phyloP scores from a whole-genome alignment of 225 moss, liverwort and hornwort genomes.

The Marchantia polymorpha region DNA sequence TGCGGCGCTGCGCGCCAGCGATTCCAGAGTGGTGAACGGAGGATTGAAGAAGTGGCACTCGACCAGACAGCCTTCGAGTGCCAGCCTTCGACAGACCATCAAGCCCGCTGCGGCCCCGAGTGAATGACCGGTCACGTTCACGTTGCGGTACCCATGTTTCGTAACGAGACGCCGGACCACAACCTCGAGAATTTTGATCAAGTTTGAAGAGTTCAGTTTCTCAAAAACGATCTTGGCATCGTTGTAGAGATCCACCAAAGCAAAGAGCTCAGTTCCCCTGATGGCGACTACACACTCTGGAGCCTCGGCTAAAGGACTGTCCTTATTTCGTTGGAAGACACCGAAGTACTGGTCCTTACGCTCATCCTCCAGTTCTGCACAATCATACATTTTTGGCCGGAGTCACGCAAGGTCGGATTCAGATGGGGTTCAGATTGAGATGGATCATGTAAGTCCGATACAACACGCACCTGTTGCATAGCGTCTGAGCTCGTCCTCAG shows the following conservation, averaged over 20 bases:
- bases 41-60: too few relatives aligned
- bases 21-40: too few relatives aligned
- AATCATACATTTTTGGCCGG: too few relatives aligned
- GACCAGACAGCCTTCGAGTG: too few relatives aligned
- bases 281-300: slow-evolving; percentile 2
- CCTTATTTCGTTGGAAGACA: not conserved
- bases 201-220: not conserved
- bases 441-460: too few relatives aligned
- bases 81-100: too few relatives aligned
- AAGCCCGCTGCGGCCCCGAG: too few relatives aligned
- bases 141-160: not conserved
- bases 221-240: not conserved
- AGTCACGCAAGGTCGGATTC: too few relatives aligned
- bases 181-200: not conserved
- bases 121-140: too few relatives aligned
- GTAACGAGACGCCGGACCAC: not conserved
- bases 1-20: not conserved
- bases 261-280: not conserved
- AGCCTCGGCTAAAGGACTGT: not conserved
- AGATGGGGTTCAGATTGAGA: too few relatives aligned
- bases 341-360: not conserved
- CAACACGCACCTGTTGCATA: too few relatives aligned
- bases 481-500: too few relatives aligned
- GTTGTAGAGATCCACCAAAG: not conserved
- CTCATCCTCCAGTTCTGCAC: not conserved